Evolutionary conservation across 306 rosid genomes (phyloP), one percentile per base, ranked within the genome.

Genomic region (Malus sieversii): DNA sequence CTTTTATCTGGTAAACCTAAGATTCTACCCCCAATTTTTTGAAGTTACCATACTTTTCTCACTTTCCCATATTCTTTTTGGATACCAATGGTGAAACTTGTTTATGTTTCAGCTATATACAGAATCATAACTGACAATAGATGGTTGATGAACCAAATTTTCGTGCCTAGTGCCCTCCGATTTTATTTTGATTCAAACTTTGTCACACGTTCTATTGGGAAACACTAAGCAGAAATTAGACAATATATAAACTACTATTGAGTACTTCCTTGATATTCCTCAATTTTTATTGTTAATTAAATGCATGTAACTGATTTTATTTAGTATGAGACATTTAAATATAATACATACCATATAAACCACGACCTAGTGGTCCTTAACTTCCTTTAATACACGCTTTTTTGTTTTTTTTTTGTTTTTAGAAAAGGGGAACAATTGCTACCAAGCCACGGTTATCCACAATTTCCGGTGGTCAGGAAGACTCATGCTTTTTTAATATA

Each of bases 1-100:
- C 29, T 59, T 48, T 57, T 58, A 51, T 29, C 25, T 66, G 33
- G 51, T 60, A n/a, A 63, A 22, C 71, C 70, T 22, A 53, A 74
- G 77, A 82, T 83, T 71, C 73, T 51, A 22, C 75, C 19, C 38
- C 65, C 65, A 66, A 70, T 3, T 63, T 66, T 58, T 22, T 30
- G 45, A 75, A 77, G 77, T 69, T 62, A 45, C 64, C 19, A 4
- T 16, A 11, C 29, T 45, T 60, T 20, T 66, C 42, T 33, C 71
- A 61, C 53, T 62, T 71, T 51, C 35, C 22, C 44, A 63, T 30
- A 27, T 66, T 66, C 18, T 66, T 66, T 66, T 35, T 66, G 48
- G 18, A 9, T 32, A 6, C 29, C 61, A 45, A 32, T 30, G 68
- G 70, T 29, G 62, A 74, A 61, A 74, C 27, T n/a, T 20, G 8